Base-by-base conservation (phyloP, 495 filamentous ascomycete species). In the Margaritispora aquatica region DNA sequence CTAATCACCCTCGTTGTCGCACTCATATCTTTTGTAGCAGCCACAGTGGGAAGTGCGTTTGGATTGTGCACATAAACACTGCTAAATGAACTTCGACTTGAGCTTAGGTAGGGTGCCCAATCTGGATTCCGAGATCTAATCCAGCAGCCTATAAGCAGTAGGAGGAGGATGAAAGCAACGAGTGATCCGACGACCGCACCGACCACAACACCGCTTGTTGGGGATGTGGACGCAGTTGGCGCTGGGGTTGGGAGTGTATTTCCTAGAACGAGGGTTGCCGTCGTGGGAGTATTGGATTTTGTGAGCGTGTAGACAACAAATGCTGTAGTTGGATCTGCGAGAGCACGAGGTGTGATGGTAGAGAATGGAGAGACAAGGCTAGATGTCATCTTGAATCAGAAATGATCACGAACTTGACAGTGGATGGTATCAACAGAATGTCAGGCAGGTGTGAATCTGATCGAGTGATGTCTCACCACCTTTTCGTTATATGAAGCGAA, bases 181-280 rank as follows among this genome's bases (percentile, higher is more conserved):
- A 58, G 38, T 19, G 55, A 58, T 8, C 55, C 55, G 20, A 58
- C 19, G 15, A 51, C 47, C 4, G 55, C 55, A 10, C 55, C 55
- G 31, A 58, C 26, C 2, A 58, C 55, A 10, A 46, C 47, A 5
- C 55, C 55, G 47, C 49, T 58, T n/a, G 55, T n/a, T 11, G 55
- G 55, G 13, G 54, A 48, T 8, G 44, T 38, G 55, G 23, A 50
- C 22, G 44, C 23, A 13, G 22, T 26, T 5, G 55, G 26, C 11
- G 27, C 55, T 1, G 26, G 15, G 9, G 55, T 50, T 1, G 54
- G 41, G 51, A 26, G 51, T 15, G 13, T 29, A 26, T 29, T 26
- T 9, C 24, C 24, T 17, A 26, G 23, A 26, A 22, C 21, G 20
- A 26, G 48, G 21, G 24, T 51, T 21, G 48, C 26, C 15, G 48